A percentile compares a stretch with the other conserved stretches of the same genome.
phyloP scores from a whole-genome alignment of 202 grass and related monocot species.

The Hordeum pubiflorum region DNA sequence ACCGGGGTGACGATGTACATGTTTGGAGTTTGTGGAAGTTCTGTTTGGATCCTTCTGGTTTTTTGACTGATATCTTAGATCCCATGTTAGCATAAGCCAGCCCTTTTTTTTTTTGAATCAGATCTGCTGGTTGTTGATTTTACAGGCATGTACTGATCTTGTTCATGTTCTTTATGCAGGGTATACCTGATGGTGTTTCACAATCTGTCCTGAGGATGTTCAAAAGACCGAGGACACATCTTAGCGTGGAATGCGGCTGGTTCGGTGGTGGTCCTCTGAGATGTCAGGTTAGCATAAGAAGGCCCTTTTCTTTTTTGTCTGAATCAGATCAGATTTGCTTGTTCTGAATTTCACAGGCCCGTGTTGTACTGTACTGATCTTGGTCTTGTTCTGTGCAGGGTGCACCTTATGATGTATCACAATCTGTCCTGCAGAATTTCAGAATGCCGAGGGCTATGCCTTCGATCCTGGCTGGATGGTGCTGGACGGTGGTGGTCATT shows the following conservation, averaged over 20 bases:
- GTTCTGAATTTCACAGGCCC: neutral
- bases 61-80: neutral
- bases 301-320: neutral
- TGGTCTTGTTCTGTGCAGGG: neutral
- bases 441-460: neutral
- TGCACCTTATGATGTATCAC: neutral
- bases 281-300: neutral
- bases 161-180: neutral
- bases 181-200: neutral
- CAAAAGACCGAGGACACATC: neutral
- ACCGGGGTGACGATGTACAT: neutral
- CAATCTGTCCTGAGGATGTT: neutral
- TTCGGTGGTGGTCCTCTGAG: neutral
- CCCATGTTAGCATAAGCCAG: neutral
- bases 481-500: neutral
- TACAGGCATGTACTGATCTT: neutral
- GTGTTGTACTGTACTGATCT: neutral
- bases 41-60: neutral
- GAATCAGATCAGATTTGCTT: neutral
- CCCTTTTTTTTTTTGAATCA: neutral
- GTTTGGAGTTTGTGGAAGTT: neutral
- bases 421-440: neutral
- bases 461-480: neutral
- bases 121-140: neutral
- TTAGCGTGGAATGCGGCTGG: neutral